Base-by-base conservation (phyloP, 2,329 filamentous ascomycete genomes). In the Colletotrichum magnum region DNA sequence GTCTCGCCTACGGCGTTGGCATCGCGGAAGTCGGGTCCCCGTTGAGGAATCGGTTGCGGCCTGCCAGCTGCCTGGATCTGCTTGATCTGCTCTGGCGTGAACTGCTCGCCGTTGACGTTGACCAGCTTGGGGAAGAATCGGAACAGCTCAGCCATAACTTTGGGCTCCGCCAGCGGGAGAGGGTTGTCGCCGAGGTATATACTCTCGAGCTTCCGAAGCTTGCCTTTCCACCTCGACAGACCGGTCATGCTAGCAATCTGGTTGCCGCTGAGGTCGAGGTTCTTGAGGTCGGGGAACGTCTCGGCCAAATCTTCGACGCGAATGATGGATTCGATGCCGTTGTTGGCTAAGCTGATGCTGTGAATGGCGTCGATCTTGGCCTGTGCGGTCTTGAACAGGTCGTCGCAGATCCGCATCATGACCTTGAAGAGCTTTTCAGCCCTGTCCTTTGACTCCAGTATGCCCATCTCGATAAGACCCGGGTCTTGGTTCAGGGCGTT, bases 341-440 rank as follows among this genome's bases (percentile, higher is more conserved):
- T 98, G 78, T 90, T 89, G 18, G 92, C 90, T 13, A 99, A 87
- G 45, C 92, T 93, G 74, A 98, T 91, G 76, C 94, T 95, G 72
- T 92, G 85, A 57, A 99, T 92, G 5, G 92, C 92, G 54, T 94
- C 91, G 58, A 90, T 88, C 79, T 95, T 95, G 58, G 92, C 90
- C 69, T 91, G 85, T 13, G 87, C 77, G 2, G 88, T 91, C 73
- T 92, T 90, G 83, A 97, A 97, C 18, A 92, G 87, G 70, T 89
- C 84, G 61, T 97, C 91, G 78, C 93, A 94, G 54, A 98, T 90
- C 68, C 89, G 90, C 93, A 98, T 97, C 71, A 98, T 86, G 1
- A 93, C 95, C 60, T 93, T 93, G 82, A 98, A 98, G 71, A 97
- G 93, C 79, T 98, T 99, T 72, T 92, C 88, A 53, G 93, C 90